phyloP scores from a whole-genome alignment of 495 filamentous ascomycete genomes.

The Annulohypoxylon maeteangense region DNA sequence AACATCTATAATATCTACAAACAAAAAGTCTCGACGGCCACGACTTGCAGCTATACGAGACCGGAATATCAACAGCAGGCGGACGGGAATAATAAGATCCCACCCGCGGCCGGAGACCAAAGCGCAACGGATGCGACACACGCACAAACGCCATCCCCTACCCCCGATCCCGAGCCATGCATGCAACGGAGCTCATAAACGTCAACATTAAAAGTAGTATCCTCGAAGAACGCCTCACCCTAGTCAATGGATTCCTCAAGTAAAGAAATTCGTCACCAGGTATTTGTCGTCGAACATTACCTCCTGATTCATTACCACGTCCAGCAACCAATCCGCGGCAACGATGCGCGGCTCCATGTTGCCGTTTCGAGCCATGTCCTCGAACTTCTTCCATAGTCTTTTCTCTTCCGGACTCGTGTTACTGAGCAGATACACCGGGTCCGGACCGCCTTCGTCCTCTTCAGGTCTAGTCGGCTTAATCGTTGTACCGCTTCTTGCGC shows the following conservation, averaged over 20 bases:
- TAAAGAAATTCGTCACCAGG: conserved; percentile 53
- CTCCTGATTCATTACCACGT: conserved; percentile 87
- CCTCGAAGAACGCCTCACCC: background rate
- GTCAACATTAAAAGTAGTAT: conserved; percentile 27
- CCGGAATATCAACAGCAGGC: background rate
- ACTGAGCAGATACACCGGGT: conserved; percentile 82
- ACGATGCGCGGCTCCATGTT: conserved; percentile 82
- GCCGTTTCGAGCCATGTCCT: conserved; percentile 75
- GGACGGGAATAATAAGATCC: background rate
- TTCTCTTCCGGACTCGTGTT: conserved; percentile 70
- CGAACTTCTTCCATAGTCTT: conserved; percentile 82
- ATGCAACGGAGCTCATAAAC: conserved; percentile 28
- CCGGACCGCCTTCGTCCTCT: conserved; percentile 67
- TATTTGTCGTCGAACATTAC: conserved; percentile 72
- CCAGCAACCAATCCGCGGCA: conserved; percentile 85
- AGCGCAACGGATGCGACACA: conserved; percentile 5
- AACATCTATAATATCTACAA: conserved; percentile 29
- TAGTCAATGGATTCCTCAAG: conserved; percentile 30
- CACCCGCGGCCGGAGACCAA: background rate
- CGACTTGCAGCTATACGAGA: conserved; percentile 1
- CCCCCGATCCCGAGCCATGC: conserved; percentile 21
- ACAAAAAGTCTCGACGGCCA: background rate
- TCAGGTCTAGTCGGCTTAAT: conserved; percentile 67
- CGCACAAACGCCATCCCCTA: conserved; percentile 16
- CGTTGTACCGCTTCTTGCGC: conserved; percentile 70